These are phyloP conservation scores for Solanum bukasovii DNA, from an alignment of 257 asterid species.

Conservation along the genomic window DNA sequence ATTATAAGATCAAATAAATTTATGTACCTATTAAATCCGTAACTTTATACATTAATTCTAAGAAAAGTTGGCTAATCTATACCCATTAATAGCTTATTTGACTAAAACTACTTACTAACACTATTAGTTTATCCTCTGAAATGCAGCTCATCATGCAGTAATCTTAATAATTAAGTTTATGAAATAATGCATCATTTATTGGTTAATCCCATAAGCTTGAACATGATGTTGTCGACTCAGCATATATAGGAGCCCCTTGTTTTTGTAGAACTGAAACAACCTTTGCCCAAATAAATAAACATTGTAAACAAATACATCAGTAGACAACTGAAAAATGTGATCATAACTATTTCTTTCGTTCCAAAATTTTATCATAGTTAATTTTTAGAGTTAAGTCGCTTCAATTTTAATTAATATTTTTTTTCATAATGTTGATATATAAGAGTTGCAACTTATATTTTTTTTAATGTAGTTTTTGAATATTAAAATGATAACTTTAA, in stretches of 20 bases:
- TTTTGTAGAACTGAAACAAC: not conserved
- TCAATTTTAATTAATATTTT: not conserved
- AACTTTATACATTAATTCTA: not conserved
- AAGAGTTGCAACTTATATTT: not conserved
- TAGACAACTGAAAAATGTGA: not conserved
- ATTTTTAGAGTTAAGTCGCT: not conserved
- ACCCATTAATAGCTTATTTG: not conserved
- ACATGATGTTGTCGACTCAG: not conserved
- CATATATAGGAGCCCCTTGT: not conserved
- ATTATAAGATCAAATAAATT: not conserved
- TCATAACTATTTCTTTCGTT: not conserved
- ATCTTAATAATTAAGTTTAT: not conserved
- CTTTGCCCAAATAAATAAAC: not conserved
- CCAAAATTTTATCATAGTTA: not conserved
- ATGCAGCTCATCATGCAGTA: not conserved
- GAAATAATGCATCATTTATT: not conserved
- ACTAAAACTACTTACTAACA: not conserved
- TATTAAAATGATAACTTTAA: not conserved
- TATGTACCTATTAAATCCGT: not conserved
- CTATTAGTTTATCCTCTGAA: not conserved
- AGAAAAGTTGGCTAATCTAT: not conserved
- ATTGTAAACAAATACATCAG: not conserved
- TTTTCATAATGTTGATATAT: not conserved
- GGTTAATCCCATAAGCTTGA: not conserved
- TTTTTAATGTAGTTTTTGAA: not conserved